Evolutionary conservation across 2,329 filamentous ascomycete genomes (phyloP), one percentile per base, ranked within the genome.

Genomic region (Thermothelomyces thermophilus): DNA sequence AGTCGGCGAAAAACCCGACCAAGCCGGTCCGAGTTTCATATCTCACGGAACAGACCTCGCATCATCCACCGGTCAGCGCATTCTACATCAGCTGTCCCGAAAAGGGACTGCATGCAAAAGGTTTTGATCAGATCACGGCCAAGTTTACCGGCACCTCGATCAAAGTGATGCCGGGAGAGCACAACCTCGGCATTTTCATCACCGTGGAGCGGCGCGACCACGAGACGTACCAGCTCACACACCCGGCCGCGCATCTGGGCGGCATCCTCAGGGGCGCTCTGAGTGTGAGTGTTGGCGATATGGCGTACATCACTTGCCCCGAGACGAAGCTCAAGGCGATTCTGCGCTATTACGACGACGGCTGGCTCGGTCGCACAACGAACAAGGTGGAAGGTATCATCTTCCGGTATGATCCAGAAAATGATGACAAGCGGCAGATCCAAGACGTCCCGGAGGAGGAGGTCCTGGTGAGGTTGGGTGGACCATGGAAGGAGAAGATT

Each of bases 131-230:
- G 72, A 84, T 98, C 62, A 91, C 87, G 59, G 93, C 93, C 63
- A 97, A 96, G 68, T 98, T 98, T 70, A 97, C 93, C 1, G 93
- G 93, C 50, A 96, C 93, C 16, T 91, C 87, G 60, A 79, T 98
- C 67, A 89, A 90, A 64, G 91, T 98, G 33, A 83, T 85, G 19
- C 89, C 93, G 0, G 93, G 93, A 56, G 84, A 90, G 64, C 89
- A 95, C 72, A 98, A 98, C 67, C 75, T 94, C 58, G 93, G 93
- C 57, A 97, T 98, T 61, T 98, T 96, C 70, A 84, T 98, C 66
- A 90, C 82, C 9, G 71, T 97, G 22, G 82, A 89, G 61, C 84
- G 83, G 56, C 78, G 87, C 46, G 82, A 85, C 60, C 80, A 91
- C 63, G 93, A 98, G 71, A 87, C 90, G 55, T 98, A 98, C 68